phyloP scores from a whole-genome alignment of 257 asterid genomes.

The Paraleonurus japonicus region DNA sequence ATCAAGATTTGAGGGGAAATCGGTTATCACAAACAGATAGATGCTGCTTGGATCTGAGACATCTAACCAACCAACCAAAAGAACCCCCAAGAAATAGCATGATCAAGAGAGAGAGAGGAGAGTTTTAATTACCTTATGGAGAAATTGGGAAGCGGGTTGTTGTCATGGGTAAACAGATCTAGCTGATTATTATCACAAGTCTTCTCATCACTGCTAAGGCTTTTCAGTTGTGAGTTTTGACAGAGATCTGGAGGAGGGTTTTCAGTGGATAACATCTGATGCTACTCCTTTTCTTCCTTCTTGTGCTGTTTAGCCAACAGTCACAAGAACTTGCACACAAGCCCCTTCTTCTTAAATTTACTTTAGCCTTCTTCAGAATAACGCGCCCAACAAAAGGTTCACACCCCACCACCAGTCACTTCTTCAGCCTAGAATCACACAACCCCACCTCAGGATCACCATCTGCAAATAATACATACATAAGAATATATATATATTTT shows the following conservation, averaged over 20 bases:
- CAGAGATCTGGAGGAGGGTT: conserved; percentile 81
- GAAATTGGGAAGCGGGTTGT: conserved; percentile 58
- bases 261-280: conserved; percentile 98
- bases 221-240: conserved; percentile 55
- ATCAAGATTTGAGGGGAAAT: not conserved
- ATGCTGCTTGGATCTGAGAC: conserved; percentile 27
- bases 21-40: conserved; percentile 24
- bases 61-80: conserved; percentile 36
- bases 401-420: conserved; percentile 41
- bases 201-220: conserved; percentile 44
- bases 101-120: not conserved
- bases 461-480: conserved; percentile 35
- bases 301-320: conserved; percentile 79
- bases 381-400: conserved; percentile 51
- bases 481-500: not conserved
- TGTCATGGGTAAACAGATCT: conserved; percentile 73
- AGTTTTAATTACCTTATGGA: conserved; percentile 76
- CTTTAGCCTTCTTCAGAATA: conserved; percentile 64
- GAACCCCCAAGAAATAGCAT: conserved; percentile 24
- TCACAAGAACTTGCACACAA: conserved; percentile 64
- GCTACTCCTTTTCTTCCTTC: conserved; percentile 54
- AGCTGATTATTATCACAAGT: conserved; percentile 43
- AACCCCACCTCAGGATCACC: conserved; percentile 42
- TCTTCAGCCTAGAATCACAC: conserved; percentile 36
- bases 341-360: conserved; percentile 17